Evolutionary conservation across 805 yeast genomes (phyloP).

Genomic region (Metschnikowia aberdeeniae): DNA sequence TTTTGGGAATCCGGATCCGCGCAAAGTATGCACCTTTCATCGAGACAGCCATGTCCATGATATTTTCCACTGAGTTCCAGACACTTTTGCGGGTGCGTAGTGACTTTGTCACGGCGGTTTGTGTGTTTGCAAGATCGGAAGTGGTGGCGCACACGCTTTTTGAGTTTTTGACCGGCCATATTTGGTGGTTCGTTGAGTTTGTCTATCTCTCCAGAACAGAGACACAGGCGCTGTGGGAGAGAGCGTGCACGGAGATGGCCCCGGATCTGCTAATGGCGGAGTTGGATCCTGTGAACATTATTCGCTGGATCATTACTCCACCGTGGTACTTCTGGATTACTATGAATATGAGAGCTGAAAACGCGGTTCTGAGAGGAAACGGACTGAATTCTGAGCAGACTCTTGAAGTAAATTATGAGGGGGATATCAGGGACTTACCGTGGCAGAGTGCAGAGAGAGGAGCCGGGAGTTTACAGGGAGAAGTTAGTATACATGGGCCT

Average conservation of each 20-base stretch:
- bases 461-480: too few species aligned
- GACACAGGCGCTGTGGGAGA: slow-evolving; percentile 1
- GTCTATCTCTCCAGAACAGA: slow-evolving; percentile 11
- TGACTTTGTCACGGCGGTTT: slow-evolving; percentile 5
- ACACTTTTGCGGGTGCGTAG: slow-evolving; percentile 1
- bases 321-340: slow-evolving; percentile 6
- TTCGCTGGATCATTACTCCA: slow-evolving; percentile 3
- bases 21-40: slow-evolving; percentile 42
- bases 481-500: too few species aligned
- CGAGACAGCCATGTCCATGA: slow-evolving; percentile 10
- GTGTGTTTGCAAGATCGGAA: slow-evolving; percentile 7
- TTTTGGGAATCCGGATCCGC: slow-evolving; percentile 40
- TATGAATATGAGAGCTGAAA: background rate
- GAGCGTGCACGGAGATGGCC: background rate
- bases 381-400: background rate
- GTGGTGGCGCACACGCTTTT: slow-evolving; percentile 15
- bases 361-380: background rate
- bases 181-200: slow-evolving; percentile 31
- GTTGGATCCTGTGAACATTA: background rate
- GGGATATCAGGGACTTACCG: too few species aligned
- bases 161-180: slow-evolving; percentile 23
- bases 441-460: too few species aligned
- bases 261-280: background rate
- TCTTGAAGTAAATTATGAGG: too few species aligned
- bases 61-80: slow-evolving; percentile 13